phyloP scores from a whole-genome alignment of 192 early-diverging fungal genomes.

The Backusella macrospora region DNA sequence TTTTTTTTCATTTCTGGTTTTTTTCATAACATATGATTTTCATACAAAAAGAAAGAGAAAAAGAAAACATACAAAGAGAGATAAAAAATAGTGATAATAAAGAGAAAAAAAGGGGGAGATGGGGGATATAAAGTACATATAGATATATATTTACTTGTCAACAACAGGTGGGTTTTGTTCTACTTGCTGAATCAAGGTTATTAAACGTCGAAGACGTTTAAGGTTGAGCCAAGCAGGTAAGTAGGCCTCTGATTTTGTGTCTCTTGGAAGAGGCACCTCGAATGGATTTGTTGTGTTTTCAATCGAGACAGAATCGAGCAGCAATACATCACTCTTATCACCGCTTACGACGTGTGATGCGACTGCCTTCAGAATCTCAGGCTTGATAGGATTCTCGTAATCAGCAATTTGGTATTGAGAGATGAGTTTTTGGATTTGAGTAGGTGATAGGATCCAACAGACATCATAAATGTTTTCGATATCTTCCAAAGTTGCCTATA shows the following conservation, averaged over 20 bases:
- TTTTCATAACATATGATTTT: background rate
- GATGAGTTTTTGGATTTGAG: slow-evolving; percentile 97
- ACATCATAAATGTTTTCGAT: slow-evolving; percentile 99
- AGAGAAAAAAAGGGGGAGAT: background rate
- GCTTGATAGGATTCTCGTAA: slow-evolving; percentile 90
- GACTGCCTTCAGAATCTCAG: slow-evolving; percentile 89
- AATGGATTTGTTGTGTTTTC: slow-evolving; percentile 61
- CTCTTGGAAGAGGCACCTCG: slow-evolving; percentile 48
- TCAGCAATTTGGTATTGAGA: slow-evolving; percentile 95
- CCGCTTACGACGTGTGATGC: slow-evolving; percentile 79
- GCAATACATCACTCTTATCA: slow-evolving; percentile 87
- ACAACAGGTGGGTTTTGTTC: background rate
- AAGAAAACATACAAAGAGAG: background rate
- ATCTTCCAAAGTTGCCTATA: slow-evolving; percentile 59
- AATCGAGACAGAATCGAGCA: slow-evolving; percentile 80
- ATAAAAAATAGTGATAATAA: background rate
- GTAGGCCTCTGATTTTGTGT: slow-evolving; percentile 20
- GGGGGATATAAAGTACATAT: slow-evolving; percentile 13
- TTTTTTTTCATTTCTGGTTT: background rate
- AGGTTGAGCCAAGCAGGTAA: slow-evolving; percentile 26
- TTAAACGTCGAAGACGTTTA: slow-evolving; percentile 28
- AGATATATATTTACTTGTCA: slow-evolving; percentile 11
- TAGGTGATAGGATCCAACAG: slow-evolving; percentile 93
- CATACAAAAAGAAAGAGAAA: background rate
- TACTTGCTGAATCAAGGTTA: slow-evolving; percentile 14